Evolutionary conservation across 1,284 basidiomycete genomes (phyloP).

Genomic region (Malassezia sympodialis): DNA sequence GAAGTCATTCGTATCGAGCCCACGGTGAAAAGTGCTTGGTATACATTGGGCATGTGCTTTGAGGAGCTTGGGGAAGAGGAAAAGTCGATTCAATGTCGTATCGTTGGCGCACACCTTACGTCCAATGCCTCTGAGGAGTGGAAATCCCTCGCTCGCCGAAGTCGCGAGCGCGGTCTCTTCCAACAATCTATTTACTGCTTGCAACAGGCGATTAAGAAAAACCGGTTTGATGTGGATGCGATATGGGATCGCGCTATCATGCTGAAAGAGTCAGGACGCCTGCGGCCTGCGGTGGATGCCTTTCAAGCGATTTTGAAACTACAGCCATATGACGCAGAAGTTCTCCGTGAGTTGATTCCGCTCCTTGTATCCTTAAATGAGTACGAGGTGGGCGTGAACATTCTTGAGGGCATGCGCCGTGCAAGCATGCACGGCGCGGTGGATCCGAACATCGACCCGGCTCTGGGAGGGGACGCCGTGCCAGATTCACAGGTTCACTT

Average conservation of each 20-base stretch:
- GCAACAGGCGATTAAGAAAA: slow-evolving; percentile 67
- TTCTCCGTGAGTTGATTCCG: slow-evolving; percentile 68
- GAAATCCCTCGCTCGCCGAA: slow-evolving; percentile 58
- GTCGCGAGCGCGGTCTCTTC: slow-evolving; percentile 60
- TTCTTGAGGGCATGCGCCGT: slow-evolving; percentile 60
- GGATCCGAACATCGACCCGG: slow-evolving; percentile 19
- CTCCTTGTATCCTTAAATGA: slow-evolving; percentile 66
- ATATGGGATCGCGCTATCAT: slow-evolving; percentile 82
- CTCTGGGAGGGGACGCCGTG: neutral
- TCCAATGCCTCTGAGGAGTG: slow-evolving; percentile 71
- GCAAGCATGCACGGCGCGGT: slow-evolving; percentile 38
- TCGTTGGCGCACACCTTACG: slow-evolving; percentile 79
- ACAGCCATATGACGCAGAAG: slow-evolving; percentile 68
- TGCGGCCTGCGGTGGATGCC: slow-evolving; percentile 66
- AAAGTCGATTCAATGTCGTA: slow-evolving; percentile 69
- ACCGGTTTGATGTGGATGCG: slow-evolving; percentile 70
- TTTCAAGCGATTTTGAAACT: slow-evolving; percentile 66
- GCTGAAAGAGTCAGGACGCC: slow-evolving; percentile 64
- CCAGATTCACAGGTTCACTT: slow-evolving; percentile 18
- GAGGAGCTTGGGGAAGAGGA: slow-evolving; percentile 28
- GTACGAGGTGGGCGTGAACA: slow-evolving; percentile 56
- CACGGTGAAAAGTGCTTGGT: slow-evolving; percentile 71
- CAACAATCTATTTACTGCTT: slow-evolving; percentile 88
- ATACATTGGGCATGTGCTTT: slow-evolving; percentile 60
- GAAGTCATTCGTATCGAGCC: slow-evolving; percentile 91